Base-by-base conservation (phyloP, 2,329 filamentous ascomycete genomes). In the Aspergillus floridensis region DNA sequence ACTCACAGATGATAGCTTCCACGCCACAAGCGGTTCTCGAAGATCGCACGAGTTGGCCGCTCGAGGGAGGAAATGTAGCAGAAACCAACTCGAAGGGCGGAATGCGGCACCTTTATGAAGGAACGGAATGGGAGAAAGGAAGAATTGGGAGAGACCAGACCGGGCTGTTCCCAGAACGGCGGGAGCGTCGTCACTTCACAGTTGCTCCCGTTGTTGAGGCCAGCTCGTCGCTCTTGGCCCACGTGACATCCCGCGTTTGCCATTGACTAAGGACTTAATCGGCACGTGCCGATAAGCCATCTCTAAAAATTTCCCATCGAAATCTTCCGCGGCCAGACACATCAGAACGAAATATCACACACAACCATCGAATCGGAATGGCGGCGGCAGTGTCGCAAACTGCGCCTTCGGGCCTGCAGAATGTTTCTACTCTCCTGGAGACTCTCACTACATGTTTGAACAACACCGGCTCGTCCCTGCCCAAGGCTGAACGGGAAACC, bases 401-500 rank as follows among this genome's bases (percentile, higher is more conserved):
- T 4, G 58, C 65, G 53, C 63, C 66, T 29, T 62, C 68, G 29
- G 66, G 66, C 59, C 56, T 65, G 29, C 63, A 64, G 29, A 70
- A 57, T 55, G 61, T 77, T 21, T 68, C 71, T 8, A 63, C 64
- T 1, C 62, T 77, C 2, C 65, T 79, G 2, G 68, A 75, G 26
- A 72, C 65, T 5, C 62, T 79, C 5, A 73, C 69, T 12, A 64
- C 67, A 6, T 78, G 72, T 60, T 63, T 79, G 0, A 72, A 62
- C 44, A 70, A 67, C 51, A 71, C 75, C 5, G 63, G 66, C 8
- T 70, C 71, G 5, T 76, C 75, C 2, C 70, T 78, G 22, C 76
- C 76, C 4, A 66, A 68, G 32, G 31, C 68, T 2, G 61, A 65
- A 53, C 70, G 71, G 19, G 70, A 72, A 54, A 59, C 64, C 2